Evolutionary conservation across 108 stramenopile genomes (phyloP), one percentile per base, ranked within the genome.

Genomic region (Epithemia pelagica): DNA sequence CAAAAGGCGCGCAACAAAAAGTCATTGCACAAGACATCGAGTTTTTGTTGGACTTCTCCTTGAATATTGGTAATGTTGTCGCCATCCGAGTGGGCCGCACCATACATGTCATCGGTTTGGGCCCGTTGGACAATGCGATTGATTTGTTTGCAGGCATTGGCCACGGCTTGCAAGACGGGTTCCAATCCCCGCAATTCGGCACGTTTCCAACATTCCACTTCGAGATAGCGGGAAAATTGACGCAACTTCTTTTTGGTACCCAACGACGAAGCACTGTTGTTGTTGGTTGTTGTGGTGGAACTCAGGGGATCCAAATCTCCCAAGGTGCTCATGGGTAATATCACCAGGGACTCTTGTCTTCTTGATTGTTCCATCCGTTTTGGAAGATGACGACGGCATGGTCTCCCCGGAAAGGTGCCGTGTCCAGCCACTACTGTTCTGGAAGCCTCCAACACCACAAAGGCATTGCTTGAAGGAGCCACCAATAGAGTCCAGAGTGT

Each of bases 31-130:
- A 95, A 65, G 24, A 91, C 90, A 72, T 95, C 94, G 20, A 95
- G 71, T 70, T 92, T 85, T 60, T 95, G 94, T 60, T 95, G 94
- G 5, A 83, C 82, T 68, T 95, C 94, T 21, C 94, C 94, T 67
- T 95, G 94, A 0, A 95, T 67, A 68, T 95, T 95, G 19, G 68
- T 75, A 18, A 75, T 71, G 1, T 88, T 86, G 5, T 46, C 10
- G 26, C 88, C 90, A 57, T 71, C 75, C 61, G 59, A 61, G 32
- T 64, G 78, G 2, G 94, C 90, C 10, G 74, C 90, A n/a, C 94
- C 94, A 67, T 90, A 95, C 64, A 95, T 63, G 73, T 95, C 94
- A 69, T 95, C 94, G 1, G 94, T 95, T 67, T 89, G 86, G 21
- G 94, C 94, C 24, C 94, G 74, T 69, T 88, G 85, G 29, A 95